Evolutionary conservation across 768 basidiomycete genomes (phyloP).

Genomic region (Amanita inopinata): DNA sequence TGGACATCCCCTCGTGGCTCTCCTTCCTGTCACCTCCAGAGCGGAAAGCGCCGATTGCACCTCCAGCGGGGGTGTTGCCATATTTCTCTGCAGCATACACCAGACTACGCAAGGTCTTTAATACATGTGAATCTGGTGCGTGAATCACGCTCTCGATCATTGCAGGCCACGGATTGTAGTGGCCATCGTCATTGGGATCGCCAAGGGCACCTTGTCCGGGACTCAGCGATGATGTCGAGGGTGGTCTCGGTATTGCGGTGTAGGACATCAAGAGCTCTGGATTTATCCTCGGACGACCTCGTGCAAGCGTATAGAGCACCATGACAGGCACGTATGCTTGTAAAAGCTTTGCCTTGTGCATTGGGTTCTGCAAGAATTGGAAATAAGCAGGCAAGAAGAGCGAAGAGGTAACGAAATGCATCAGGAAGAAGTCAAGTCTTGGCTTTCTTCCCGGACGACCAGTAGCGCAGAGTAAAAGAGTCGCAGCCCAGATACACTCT

Average conservation of each 20-base stretch:
- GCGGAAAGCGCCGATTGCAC: slow-evolving; percentile 32
- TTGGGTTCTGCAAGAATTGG: slow-evolving; percentile 20
- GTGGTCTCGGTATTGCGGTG: slow-evolving; percentile 31
- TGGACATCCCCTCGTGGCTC: slow-evolving; percentile 32
- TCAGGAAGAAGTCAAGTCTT: slow-evolving; percentile 48
- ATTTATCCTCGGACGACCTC: slow-evolving; percentile 47
- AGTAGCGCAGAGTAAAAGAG: slow-evolving; percentile 37
- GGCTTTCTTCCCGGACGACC: slow-evolving; percentile 37
- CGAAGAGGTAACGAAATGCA: slow-evolving; percentile 47
- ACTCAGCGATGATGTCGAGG: slow-evolving; percentile 11
- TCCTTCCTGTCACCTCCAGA: slow-evolving; percentile 25
- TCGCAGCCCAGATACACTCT: slow-evolving; percentile 39
- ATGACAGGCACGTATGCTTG: slow-evolving; percentile 30
- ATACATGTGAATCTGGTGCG: slow-evolving; percentile 41
- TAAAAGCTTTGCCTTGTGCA: slow-evolving; percentile 36
- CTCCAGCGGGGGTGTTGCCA: slow-evolving; percentile 30
- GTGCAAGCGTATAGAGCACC: slow-evolving; percentile 25
- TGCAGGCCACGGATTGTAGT: slow-evolving; percentile 43
- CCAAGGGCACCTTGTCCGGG: slow-evolving; percentile 22
- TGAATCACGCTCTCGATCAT: slow-evolving; percentile 36
- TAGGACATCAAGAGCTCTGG: slow-evolving; percentile 36
- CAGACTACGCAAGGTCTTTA: slow-evolving; percentile 41
- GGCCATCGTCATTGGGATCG: slow-evolving; percentile 22
- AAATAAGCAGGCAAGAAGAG: slow-evolving; percentile 39
- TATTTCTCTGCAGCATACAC: slow-evolving; percentile 38